Conservation (phyloP, 78 protist species). For the Dictyostelium firmibasis region DNA sequence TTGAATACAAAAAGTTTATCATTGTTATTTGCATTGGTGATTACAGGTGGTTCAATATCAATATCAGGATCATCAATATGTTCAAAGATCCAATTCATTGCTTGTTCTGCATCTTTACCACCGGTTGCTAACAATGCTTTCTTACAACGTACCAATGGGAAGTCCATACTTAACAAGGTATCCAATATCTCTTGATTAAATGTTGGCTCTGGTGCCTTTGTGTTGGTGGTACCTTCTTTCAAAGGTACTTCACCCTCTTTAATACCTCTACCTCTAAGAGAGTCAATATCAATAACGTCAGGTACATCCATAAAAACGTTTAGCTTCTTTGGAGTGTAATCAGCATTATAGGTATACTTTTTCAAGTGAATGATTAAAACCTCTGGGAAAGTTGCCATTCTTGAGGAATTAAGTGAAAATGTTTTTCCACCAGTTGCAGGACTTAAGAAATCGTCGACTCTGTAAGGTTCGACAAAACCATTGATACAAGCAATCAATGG, state of each 20-base stretch:
- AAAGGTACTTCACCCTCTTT: slow-evolving; percentile 73
- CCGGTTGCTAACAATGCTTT: slow-evolving; percentile 43
- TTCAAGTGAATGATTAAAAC: slow-evolving; percentile 82
- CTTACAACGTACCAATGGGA: slow-evolving; percentile 46
- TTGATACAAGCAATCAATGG: slow-evolving; percentile 73
- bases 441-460: slow-evolving; percentile 76
- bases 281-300: slow-evolving; percentile 81
- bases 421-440: slow-evolving; percentile 79
- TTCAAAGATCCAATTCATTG: slow-evolving; percentile 65
- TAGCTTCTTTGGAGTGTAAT: slow-evolving; percentile 89
- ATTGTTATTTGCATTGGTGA: not conserved
- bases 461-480: slow-evolving; percentile 16
- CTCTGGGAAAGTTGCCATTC: slow-evolving; percentile 88
- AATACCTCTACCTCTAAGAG: slow-evolving; percentile 72
- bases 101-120: slow-evolving; percentile 33
- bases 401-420: slow-evolving; percentile 59
- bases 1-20: not conserved
- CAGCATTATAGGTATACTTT: slow-evolving; percentile 80
- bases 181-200: slow-evolving; percentile 44
- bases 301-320: slow-evolving; percentile 85
- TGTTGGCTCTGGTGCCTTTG: not conserved
- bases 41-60: slow-evolving; percentile 15
- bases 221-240: slow-evolving; percentile 48
- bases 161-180: slow-evolving; percentile 82
- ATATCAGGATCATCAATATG: slow-evolving; percentile 60